Base-by-base conservation (phyloP, 1,284 basidiomycete species). In the Moniliophthora roreri region DNA sequence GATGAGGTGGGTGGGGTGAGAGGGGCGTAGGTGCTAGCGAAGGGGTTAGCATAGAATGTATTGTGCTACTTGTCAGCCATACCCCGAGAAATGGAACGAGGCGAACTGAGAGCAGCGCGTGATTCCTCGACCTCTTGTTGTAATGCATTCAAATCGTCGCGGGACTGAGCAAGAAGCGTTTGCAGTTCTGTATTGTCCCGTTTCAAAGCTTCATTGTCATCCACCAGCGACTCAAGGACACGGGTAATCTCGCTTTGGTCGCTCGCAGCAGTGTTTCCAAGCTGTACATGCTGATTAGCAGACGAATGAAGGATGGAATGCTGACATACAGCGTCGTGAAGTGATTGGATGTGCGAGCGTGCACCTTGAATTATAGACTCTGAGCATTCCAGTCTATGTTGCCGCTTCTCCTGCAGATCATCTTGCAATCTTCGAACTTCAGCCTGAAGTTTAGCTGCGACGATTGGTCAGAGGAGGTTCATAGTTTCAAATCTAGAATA, bases 181-280 rank as follows among this genome's bases (percentile, higher is more conserved):
- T 89, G 85, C 36, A 95, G 70, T 64, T 95, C 91, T 3, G 81
- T 78, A 53, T 91, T 91, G 62, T 93, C 91, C 28, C 82, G 83
- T 68, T 91, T 91, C 54, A 95, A 70, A 24, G 78, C 77, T 59
- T 94, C 89, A 62, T 94, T 95, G 63, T 92, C 88, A 26, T 85
- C 82, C 8, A 94, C 91, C 13, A 95, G 74, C 11, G 87, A 84
- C 65, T 93, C 90, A 7, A 95, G 73, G 5, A 93, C 82, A 53
- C 80, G 76, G 32, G 78, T 82, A 11, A 89, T 69, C 63, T 89
- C 87, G 15, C 67, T 53, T 84, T 76, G 37, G 82, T 81, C 23
- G 69, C 63, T 35, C 73, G 61, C 15, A 74, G 63, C 8, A 75
- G 69, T 42, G 71, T 69, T 46, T 11, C 77, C 74, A 10, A 75